These are phyloP conservation scores for Lepidium africanum DNA, from an alignment of 345 rosid species.

Conservation along the genomic window DNA sequence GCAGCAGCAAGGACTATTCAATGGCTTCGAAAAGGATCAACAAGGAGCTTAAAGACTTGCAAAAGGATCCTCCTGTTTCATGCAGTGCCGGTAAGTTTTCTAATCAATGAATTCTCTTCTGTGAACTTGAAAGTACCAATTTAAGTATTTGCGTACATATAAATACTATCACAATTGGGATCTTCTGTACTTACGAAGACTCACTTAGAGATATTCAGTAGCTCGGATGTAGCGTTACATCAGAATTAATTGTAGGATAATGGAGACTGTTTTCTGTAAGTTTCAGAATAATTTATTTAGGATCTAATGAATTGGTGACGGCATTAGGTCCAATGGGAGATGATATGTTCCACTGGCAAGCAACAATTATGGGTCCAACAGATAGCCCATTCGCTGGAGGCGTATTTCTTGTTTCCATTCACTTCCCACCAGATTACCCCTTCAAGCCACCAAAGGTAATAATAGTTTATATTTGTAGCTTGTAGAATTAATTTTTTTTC, in stretches of 20 bases:
- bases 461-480: background rate
- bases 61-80: conserved; percentile 69
- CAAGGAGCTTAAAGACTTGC: conserved; percentile 68
- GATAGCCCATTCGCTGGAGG: conserved; percentile 74
- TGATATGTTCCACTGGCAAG: conserved; percentile 82
- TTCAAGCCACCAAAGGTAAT: conserved; percentile 75
- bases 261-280: background rate
- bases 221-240: background rate
- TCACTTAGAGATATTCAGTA: background rate
- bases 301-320: background rate
- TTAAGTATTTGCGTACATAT: background rate
- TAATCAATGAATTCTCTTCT: background rate
- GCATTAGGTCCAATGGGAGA: conserved; percentile 58
- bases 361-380: conserved; percentile 69
- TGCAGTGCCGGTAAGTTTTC: conserved; percentile 58
- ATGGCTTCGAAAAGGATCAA: conserved; percentile 67
- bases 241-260: background rate
- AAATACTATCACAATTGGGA: background rate
- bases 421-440: conserved; percentile 77
- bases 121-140: background rate
- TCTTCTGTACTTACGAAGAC: background rate
- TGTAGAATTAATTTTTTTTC: background rate
- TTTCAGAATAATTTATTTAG: background rate
- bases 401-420: conserved; percentile 60
- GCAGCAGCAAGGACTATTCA: background rate